phyloP scores from a whole-genome alignment of 2,329 filamentous ascomycete species.

The Phialocephala sp. region DNA sequence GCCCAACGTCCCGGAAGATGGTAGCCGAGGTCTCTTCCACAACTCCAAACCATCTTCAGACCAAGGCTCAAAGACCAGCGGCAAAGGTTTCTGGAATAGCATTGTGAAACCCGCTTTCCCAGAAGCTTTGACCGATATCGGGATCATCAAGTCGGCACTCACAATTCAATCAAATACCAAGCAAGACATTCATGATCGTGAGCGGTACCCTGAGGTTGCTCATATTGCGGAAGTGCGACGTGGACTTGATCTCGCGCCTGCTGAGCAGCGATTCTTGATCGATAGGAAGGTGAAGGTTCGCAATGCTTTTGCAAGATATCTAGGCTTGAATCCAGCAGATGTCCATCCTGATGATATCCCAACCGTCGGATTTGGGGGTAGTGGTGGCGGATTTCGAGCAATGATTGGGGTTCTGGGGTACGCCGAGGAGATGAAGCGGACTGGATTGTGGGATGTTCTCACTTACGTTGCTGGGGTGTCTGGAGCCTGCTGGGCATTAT shows the following conservation, averaged over 20 bases:
- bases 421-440: constrained; percentile 38
- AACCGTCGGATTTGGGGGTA: constrained; percentile 11
- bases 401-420: constrained; percentile 35
- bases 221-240: constrained; percentile 39
- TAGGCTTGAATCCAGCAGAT: not conserved
- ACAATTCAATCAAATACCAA: not conserved
- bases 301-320: constrained; percentile 3
- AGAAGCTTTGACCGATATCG: constrained; percentile 9
- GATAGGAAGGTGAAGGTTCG: not conserved
- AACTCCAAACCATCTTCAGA: not conserved
- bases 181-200: constrained; percentile 2
- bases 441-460: constrained; percentile 42
- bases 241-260: constrained; percentile 39
- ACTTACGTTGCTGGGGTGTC: constrained; percentile 43
- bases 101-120: constrained; percentile 10
- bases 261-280: constrained; percentile 38
- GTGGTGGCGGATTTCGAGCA: constrained; percentile 6
- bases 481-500: constrained; percentile 43
- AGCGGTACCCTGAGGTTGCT: constrained; percentile 39
- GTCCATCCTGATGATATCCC: constrained; percentile 12
- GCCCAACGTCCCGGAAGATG: not conserved
- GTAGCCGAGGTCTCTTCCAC: not conserved
- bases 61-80: not conserved
- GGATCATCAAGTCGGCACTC: constrained; percentile 9
- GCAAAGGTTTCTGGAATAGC: constrained; percentile 13